These are phyloP conservation scores for Penicillium italicum DNA, from an alignment of 2,329 filamentous ascomycete species.

Conservation along the genomic window DNA sequence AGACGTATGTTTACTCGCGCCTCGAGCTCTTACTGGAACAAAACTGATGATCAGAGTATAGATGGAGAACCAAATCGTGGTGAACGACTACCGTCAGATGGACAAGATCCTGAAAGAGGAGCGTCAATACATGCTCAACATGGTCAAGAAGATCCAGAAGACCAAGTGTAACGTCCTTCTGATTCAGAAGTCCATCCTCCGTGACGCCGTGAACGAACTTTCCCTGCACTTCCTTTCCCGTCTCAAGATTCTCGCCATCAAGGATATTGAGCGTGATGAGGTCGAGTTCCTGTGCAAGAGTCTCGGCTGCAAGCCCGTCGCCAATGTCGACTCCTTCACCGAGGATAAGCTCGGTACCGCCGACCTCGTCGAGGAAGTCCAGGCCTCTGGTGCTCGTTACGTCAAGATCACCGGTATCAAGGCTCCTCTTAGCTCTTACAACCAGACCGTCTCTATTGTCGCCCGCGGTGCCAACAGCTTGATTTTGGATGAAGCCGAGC, in stretches of 20 bases:
- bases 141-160: slow-evolving; percentile 99
- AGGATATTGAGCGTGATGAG: slow-evolving; percentile 97
- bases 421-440: slow-evolving; percentile 56
- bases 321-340: slow-evolving; percentile 96
- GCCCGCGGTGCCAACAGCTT: slow-evolving; percentile 90
- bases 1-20: slow-evolving; percentile 60
- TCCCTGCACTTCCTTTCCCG: slow-evolving; percentile 97
- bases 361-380: slow-evolving; percentile 88
- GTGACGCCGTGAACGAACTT: slow-evolving; percentile 95
- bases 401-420: slow-evolving; percentile 94
- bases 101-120: slow-evolving; percentile 99
- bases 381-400: slow-evolving; percentile 82
- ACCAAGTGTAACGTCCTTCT: slow-evolving; percentile 98
- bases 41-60: slow-evolving; percentile 36
- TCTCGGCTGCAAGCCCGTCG: slow-evolving; percentile 97
- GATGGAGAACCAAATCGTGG: slow-evolving; percentile 99
- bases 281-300: slow-evolving; percentile 99
- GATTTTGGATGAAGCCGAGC: slow-evolving; percentile 95
- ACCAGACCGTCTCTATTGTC: slow-evolving; percentile 86
- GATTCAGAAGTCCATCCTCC: slow-evolving; percentile 97
- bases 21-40: background rate
- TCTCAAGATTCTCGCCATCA: slow-evolving; percentile 90
- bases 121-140: slow-evolving; percentile 93
- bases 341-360: slow-evolving; percentile 96
- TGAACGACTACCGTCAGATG: slow-evolving; percentile 99